These are phyloP conservation scores for Aspergillus brunneoviolaceus DNA, from an alignment of 2,329 filamentous ascomycete species.

Conservation along the genomic window DNA sequence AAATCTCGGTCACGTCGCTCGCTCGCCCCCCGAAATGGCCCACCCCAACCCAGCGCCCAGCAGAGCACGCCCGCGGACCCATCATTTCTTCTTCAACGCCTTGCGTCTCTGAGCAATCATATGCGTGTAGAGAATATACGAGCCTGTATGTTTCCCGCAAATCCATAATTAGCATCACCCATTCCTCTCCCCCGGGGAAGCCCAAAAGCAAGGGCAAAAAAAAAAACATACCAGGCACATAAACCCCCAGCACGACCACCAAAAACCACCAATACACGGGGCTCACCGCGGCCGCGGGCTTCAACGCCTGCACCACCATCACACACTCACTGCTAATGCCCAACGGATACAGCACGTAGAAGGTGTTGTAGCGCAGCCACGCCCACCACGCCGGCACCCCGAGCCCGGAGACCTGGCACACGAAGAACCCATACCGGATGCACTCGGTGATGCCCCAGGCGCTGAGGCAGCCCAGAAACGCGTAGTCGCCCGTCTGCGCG, in stretches of 20 bases:
- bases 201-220: not conserved
- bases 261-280: constrained; percentile 59
- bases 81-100: constrained; percentile 61
- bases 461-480: constrained; percentile 56
- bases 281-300: constrained; percentile 54
- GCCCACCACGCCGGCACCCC: constrained; percentile 65
- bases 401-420: constrained; percentile 58
- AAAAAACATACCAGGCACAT: constrained; percentile 69
- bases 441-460: constrained; percentile 93
- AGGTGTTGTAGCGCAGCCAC: constrained; percentile 72
- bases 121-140: constrained; percentile 85
- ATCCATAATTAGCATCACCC: not conserved
- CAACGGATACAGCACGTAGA: constrained; percentile 87
- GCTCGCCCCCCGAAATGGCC: too few relatives aligned
- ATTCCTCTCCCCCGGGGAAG: not conserved
- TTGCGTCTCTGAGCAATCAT: constrained; percentile 91
- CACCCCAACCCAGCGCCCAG: too few relatives aligned
- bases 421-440: constrained; percentile 90
- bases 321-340: constrained; percentile 86
- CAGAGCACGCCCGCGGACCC: constrained; percentile 14
- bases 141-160: constrained; percentile 46
- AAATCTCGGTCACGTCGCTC: too few relatives aligned
- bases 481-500: constrained; percentile 36
- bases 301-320: constrained; percentile 71
- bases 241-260: constrained; percentile 67